These are phyloP conservation scores for Aspergillus heteromorphus DNA, from an alignment of 495 filamentous ascomycete species.

Conservation along the genomic window DNA sequence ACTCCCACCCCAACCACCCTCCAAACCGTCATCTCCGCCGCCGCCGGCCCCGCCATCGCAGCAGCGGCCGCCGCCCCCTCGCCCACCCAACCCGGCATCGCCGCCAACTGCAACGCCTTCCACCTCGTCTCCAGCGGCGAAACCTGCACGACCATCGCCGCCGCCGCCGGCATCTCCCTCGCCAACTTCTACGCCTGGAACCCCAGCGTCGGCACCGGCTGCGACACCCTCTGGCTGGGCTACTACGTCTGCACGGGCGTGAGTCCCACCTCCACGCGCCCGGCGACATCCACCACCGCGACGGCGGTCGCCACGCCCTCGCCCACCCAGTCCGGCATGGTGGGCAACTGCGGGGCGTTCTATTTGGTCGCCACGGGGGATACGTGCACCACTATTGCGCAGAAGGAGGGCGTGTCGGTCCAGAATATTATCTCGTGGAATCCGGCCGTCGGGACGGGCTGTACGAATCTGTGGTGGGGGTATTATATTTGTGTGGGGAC, in stretches of 20 bases:
- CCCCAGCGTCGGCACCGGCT: conserved; percentile 11
- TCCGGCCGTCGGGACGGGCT: neutral
- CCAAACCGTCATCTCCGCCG: neutral
- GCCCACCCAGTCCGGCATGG: conserved; percentile 1
- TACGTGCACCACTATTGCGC: neutral
- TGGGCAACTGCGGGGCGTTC: neutral
- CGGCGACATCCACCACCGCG: neutral
- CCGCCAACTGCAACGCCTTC: conserved; percentile 13
- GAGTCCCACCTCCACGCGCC: neutral
- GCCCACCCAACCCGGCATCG: conserved; percentile 20
- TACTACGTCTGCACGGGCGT: conserved; percentile 6
- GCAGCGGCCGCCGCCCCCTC: conserved; percentile 13
- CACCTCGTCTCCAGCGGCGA: conserved; percentile 11
- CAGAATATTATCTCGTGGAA: neutral
- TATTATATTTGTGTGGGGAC: conserved; percentile 3
- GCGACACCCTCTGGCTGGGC: neutral
- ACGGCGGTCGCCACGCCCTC: neutral
- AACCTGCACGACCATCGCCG: conserved; percentile 13
- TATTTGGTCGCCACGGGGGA: neutral
- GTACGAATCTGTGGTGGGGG: neutral
- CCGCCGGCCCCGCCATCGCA: too few species aligned
- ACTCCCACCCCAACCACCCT: neutral
- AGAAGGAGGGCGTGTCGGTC: neutral
- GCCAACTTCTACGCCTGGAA: conserved; percentile 16
- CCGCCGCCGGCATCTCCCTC: conserved; percentile 7